These are phyloP conservation scores for Cutaneotrichosporon sp. DNA, from an alignment of 1,284 basidiomycete species.

Conservation along the genomic window DNA sequence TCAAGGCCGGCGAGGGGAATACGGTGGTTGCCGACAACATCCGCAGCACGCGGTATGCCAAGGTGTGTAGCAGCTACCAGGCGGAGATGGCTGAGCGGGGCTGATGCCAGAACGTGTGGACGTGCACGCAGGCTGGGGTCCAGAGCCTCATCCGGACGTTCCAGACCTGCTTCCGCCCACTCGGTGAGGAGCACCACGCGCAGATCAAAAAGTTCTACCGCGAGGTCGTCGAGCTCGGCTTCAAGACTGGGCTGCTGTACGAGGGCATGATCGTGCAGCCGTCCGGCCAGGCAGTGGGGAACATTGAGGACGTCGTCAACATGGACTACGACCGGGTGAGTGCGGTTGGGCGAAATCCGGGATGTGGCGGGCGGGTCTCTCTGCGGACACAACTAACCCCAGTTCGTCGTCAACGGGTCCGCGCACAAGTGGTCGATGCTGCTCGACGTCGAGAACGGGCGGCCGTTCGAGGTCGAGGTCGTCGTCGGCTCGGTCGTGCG, in stretches of 20 bases:
- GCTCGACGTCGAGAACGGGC: constrained; percentile 46
- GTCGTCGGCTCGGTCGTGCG: constrained; percentile 45
- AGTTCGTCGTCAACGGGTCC: constrained; percentile 16
- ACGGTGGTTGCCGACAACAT: constrained; percentile 34
- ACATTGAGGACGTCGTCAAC: constrained; percentile 21
- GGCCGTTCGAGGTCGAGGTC: constrained; percentile 53
- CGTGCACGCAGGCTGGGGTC: constrained; percentile 43
- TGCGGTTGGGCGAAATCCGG: no score
- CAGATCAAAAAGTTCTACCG: constrained; percentile 42
- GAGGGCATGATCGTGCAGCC: constrained; percentile 42
- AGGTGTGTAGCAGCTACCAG: no score
- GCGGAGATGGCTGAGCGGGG: background rate
- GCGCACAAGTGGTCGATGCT: constrained; percentile 48
- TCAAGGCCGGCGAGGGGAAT: constrained; percentile 31
- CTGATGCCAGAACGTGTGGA: constrained; percentile 48
- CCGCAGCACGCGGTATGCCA: constrained; percentile 39
- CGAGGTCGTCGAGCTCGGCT: constrained; percentile 44
- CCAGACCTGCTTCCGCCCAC: constrained; percentile 30
- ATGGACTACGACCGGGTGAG: constrained; percentile 20
- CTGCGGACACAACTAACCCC: no score
- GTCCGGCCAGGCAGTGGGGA: constrained; percentile 24
- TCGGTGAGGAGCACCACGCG: constrained; percentile 26
- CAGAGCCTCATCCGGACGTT: constrained; percentile 44
- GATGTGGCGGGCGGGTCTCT: no score
- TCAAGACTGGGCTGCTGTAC: constrained; percentile 39